Conservation (phyloP, 768 basidiomycete genomes). For the Hygrophoropsis aurantiaca region DNA sequence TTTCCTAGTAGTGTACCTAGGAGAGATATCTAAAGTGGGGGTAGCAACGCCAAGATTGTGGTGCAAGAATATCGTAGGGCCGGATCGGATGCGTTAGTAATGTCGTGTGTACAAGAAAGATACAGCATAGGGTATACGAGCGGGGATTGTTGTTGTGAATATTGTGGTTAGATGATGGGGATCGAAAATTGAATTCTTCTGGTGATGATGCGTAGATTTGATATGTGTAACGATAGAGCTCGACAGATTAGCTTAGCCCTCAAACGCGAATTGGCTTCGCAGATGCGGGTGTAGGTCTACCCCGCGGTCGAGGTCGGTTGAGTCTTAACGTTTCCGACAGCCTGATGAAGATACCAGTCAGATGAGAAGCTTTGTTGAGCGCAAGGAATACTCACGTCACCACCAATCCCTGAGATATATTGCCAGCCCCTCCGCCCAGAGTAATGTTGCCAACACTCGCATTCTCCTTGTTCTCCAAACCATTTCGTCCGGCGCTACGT, state of each 20-base stretch:
- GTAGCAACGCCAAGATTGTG: too few relatives aligned
- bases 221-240: not conserved
- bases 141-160: constrained; percentile 3
- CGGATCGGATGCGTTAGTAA: too few relatives aligned
- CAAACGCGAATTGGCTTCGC: constrained; percentile 14
- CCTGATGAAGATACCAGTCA: constrained; percentile 13
- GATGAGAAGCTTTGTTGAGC: not conserved
- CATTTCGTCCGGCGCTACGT: constrained; percentile 45
- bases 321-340: constrained; percentile 33
- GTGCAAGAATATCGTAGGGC: too few relatives aligned
- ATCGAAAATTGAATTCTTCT: not conserved
- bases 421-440: not conserved
- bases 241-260: constrained; percentile 3
- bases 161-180: not conserved
- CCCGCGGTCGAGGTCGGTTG: constrained; percentile 38
- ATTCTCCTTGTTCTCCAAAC: constrained; percentile 41
- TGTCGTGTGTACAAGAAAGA: constrained; percentile 5
- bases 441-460: constrained; percentile 41
- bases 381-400: constrained; percentile 48
- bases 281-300: constrained; percentile 31
- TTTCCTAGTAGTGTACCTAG: too few relatives aligned
- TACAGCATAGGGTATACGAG: constrained; percentile 31
- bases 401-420: constrained; percentile 29
- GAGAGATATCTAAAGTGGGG: too few relatives aligned
- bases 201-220: not conserved